Base-by-base conservation (phyloP, 305 asterid species). In the Stenogyne calaminthoides region DNA sequence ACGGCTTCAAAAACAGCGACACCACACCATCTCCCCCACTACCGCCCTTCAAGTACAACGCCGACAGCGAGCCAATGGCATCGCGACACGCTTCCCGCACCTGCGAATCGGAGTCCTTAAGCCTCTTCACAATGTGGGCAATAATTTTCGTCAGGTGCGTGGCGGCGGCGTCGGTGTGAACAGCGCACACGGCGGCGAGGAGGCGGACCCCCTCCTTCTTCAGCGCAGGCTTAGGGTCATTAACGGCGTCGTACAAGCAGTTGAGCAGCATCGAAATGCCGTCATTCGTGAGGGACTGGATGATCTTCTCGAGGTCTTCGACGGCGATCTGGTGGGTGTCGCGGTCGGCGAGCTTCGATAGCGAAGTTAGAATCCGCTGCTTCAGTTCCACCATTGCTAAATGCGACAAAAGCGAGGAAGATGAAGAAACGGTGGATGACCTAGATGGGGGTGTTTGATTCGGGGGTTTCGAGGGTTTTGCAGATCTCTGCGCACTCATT, bases 281-380 rank as follows among this genome's bases (percentile, higher is more conserved):
- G 76, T 95, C 99, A 74, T 82, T 89, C 0, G 98, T 78, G 37
- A 89, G 87, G 63, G 95, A 78, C 14, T 86, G 88, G 72, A 91
- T 89, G 72, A 93, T 87, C 77, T 87, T 89, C 72, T 89, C 95
- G 27, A 95, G 91, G 83, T 95, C 99, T 57, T 95, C 97, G 27
- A 95, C 85, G 36, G 98, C 99, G 91, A 95, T 95, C 88, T 93
- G 97, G 83, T 95, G 99, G 42, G 99, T 95, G 78, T 95, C 99
- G 46, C 98, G 86, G 80, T 95, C 98, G 49, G 99, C 91, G 42
- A 95, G 95, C 80, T 93, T 95, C 16, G 96, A 85, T 1, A 95
- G 88, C 7, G 97, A 95, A 19, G 89, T 93, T 9, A 95, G 88
- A 18, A 93, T 89, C 47, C 96, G 80, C 74, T 95, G 98, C 89